These are phyloP conservation scores for Solanum virginianum DNA, from an alignment of 257 asterid genomes.

Conservation along the genomic window DNA sequence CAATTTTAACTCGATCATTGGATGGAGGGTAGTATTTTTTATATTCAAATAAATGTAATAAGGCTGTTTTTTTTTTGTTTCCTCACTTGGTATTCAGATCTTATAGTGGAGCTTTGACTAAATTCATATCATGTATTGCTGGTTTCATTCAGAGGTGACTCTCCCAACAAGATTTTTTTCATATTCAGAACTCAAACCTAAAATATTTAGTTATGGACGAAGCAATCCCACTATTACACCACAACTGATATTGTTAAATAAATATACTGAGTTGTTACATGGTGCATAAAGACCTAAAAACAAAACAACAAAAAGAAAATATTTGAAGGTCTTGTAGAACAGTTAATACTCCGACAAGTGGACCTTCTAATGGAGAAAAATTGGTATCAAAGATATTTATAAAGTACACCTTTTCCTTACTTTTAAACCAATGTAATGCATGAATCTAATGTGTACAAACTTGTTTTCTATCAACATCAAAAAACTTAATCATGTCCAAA, in stretches of 20 bases:
- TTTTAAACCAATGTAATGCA: neutral
- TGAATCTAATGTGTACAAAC: neutral
- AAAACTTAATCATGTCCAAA: neutral
- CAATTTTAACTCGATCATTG: too few relatives aligned
- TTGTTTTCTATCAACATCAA: neutral
- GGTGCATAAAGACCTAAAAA: neutral
- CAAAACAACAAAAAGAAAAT: neutral
- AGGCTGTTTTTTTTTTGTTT: too few relatives aligned
- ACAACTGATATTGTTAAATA: neutral
- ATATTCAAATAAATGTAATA: too few relatives aligned
- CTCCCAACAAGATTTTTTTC: too few relatives aligned
- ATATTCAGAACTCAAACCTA: too few relatives aligned
- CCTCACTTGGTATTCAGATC: too few relatives aligned
- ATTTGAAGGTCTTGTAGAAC: neutral
- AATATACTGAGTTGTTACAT: neutral
- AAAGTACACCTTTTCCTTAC: neutral
- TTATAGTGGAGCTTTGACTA: too few relatives aligned
- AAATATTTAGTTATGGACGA: too few relatives aligned
- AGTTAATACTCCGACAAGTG: neutral
- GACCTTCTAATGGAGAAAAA: neutral
- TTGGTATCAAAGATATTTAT: neutral
- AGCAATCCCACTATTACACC: too few relatives aligned
- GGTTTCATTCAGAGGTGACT: too few relatives aligned
- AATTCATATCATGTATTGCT: too few relatives aligned
- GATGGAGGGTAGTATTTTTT: too few relatives aligned